These are phyloP conservation scores for Neocatenulostroma microsporum DNA, from an alignment of 2,329 filamentous ascomycete genomes.

Conservation along the genomic window DNA sequence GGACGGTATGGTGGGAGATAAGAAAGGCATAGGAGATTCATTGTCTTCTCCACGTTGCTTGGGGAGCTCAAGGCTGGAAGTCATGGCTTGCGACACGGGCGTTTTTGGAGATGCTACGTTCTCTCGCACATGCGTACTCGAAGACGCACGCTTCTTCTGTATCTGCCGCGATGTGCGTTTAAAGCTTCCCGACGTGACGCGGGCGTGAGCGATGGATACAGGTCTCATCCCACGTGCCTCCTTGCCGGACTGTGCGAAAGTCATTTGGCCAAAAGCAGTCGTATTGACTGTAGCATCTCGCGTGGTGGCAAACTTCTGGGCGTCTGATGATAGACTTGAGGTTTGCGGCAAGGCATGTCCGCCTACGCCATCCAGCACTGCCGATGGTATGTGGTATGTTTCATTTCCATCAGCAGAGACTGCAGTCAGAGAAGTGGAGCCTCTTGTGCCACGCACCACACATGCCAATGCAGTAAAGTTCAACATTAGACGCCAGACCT, in stretches of 20 bases:
- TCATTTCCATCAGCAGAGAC: slow-evolving; percentile 1
- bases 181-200: slow-evolving; percentile 1
- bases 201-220: slow-evolving; percentile 1
- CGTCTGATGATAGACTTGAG: neutral
- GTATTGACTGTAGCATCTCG: too few species aligned
- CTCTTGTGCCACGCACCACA: slow-evolving; percentile 2
- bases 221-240: slow-evolving; percentile 6
- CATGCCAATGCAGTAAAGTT: slow-evolving; percentile 2
- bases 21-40: slow-evolving; percentile 25
- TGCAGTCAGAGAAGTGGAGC: slow-evolving; percentile 3
- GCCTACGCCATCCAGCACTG: slow-evolving; percentile 9
- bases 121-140: too few species aligned
- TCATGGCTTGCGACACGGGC: slow-evolving; percentile 16
- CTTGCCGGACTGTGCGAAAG: too few species aligned
- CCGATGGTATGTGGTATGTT: slow-evolving; percentile 6
- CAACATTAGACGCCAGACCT: slow-evolving; percentile 10
- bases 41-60: slow-evolving; percentile 12
- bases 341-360: slow-evolving; percentile 2
- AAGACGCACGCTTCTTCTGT: slow-evolving; percentile 2
- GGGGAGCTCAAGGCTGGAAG: slow-evolving; percentile 23
- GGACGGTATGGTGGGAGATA: slow-evolving; percentile 25
- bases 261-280: too few species aligned
- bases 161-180: slow-evolving; percentile 9
- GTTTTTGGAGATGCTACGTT: slow-evolving; percentile 9
- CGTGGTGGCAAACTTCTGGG: slow-evolving; percentile 1